phyloP scores from a whole-genome alignment of 495 filamentous ascomycete genomes.

The Penicillium paradoxum region DNA sequence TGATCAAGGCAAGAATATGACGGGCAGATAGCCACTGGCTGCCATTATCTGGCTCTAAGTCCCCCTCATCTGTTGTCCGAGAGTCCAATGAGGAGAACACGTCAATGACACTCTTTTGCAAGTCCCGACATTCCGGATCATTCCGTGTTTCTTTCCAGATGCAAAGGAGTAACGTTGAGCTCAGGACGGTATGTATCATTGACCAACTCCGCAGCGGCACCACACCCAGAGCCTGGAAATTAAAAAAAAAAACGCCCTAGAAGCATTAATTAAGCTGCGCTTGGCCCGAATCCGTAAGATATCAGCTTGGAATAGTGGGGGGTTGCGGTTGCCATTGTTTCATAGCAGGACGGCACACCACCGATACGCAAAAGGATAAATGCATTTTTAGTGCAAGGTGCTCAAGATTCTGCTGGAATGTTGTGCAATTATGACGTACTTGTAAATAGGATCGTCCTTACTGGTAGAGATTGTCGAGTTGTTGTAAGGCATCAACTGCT shows the following conservation, averaged over 20 bases:
- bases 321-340: conserved; percentile 11
- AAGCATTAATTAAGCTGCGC: too few relatives aligned
- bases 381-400: conserved; percentile 36
- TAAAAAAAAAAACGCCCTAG: too few relatives aligned
- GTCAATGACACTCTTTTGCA: conserved; percentile 23
- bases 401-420: conserved; percentile 31
- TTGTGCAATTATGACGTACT: too few relatives aligned
- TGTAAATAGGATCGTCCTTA: too few relatives aligned
- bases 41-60: too few relatives aligned
- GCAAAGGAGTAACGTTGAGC: conserved; percentile 34
- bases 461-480: too few relatives aligned
- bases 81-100: too few relatives aligned
- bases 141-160: conserved; percentile 38
- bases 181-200: conserved; percentile 36
- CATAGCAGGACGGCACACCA: conserved; percentile 34
- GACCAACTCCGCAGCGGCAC: conserved; percentile 35
- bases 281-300: conserved; percentile 16
- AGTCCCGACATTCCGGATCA: conserved; percentile 28
- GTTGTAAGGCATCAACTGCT: conserved; percentile 18
- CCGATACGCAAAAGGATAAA: conserved; percentile 27
- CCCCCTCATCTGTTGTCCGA: too few relatives aligned
- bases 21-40: too few relatives aligned
- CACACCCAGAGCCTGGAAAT: conserved; percentile 25
- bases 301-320: conserved; percentile 4
- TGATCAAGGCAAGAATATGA: too few relatives aligned